phyloP scores from a whole-genome alignment of 1,284 basidiomycete species.

The Microbotryomycetes sp. region DNA sequence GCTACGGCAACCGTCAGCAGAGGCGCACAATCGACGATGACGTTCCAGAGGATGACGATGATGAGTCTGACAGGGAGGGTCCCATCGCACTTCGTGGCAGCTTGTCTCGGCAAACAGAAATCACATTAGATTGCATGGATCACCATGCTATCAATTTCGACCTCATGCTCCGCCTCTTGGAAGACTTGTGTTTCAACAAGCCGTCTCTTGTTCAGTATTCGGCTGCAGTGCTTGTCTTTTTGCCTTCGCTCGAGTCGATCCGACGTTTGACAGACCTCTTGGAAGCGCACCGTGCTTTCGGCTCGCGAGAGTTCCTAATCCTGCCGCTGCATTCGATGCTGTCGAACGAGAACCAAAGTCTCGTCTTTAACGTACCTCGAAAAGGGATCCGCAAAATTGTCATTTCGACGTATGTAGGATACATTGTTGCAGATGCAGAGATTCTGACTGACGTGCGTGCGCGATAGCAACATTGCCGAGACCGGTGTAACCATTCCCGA shows the following conservation, averaged over 20 bases:
- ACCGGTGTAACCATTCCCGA: constrained; percentile 98
- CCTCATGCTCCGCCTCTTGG: constrained; percentile 66
- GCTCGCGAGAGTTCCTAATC: constrained; percentile 62
- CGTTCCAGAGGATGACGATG: constrained; percentile 56
- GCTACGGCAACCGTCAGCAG: constrained; percentile 57
- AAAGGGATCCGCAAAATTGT: constrained; percentile 44
- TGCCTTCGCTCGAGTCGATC: constrained; percentile 82
- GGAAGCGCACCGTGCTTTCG: constrained; percentile 66
- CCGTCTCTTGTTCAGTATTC: constrained; percentile 56
- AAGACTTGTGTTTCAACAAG: constrained; percentile 74
- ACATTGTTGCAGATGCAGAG: neutral
- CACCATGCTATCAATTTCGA: constrained; percentile 86
- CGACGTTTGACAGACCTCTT: constrained; percentile 78
- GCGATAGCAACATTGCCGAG: constrained; percentile 58
- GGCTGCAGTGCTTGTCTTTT: constrained; percentile 78
- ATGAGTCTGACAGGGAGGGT: constrained; percentile 54
- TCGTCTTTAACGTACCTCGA: constrained; percentile 77
- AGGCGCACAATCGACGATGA: constrained; percentile 65
- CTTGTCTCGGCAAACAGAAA: constrained; percentile 52
- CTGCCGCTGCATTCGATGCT: constrained; percentile 88
- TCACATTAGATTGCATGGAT: constrained; percentile 79
- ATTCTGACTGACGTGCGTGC: neutral
- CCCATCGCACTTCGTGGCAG: constrained; percentile 33
- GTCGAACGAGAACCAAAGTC: constrained; percentile 79
- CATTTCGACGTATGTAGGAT: constrained; percentile 39